Percentiles rank a stretch among this genome's conserved stretches.
Evolutionary conservation across 495 filamentous ascomycete species (phyloP).

Genomic region (Penicillium paradoxum): DNA sequence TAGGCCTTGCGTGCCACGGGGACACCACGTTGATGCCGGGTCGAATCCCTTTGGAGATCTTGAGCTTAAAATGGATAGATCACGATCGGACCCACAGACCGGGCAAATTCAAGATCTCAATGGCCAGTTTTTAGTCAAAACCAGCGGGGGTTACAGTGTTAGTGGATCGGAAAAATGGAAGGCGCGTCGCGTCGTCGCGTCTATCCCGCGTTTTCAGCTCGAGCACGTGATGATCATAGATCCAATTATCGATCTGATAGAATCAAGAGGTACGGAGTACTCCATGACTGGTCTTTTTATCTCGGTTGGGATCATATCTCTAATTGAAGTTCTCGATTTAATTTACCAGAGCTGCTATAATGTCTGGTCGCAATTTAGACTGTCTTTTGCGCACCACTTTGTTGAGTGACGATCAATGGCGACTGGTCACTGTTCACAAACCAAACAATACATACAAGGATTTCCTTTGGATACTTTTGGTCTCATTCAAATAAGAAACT

Average conservation of each 20-base stretch:
- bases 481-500: no score
- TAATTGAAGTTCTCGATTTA: no score
- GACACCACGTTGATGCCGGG: background rate
- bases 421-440: no score
- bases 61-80: background rate
- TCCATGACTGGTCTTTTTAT: no score
- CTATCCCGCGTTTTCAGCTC: background rate
- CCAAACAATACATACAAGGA: no score
- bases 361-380: no score
- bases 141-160: background rate
- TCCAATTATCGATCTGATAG: background rate
- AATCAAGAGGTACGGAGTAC: no score
- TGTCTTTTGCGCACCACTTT: no score
- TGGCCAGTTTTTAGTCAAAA: background rate
- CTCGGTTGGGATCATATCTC: no score
- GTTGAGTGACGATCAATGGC: no score
- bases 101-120: background rate
- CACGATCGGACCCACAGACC: background rate
- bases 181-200: background rate
- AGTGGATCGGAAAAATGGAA: background rate
- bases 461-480: no score
- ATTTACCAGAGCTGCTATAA: no score
- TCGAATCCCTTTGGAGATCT: background rate
- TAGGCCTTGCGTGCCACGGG: background rate
- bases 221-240: background rate